phyloP scores from a whole-genome alignment of 1,139 yeast species.

The Diutina pseudorugosa region DNA sequence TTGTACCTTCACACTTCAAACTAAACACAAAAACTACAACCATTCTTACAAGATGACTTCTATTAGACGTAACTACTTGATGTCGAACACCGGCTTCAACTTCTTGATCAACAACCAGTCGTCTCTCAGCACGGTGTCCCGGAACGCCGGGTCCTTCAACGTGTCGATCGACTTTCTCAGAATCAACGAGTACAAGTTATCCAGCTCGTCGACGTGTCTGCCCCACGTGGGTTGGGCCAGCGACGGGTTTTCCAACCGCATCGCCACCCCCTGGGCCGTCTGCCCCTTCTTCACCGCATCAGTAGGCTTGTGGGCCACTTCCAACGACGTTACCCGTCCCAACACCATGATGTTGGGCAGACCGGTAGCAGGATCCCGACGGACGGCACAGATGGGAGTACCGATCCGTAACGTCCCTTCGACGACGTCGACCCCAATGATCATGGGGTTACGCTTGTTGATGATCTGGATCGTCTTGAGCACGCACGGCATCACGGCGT shows the following conservation, averaged over 20 bases:
- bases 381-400: slow-evolving; percentile 93
- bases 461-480: slow-evolving; percentile 89
- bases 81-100: slow-evolving; percentile 78
- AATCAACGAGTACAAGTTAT: slow-evolving; percentile 76
- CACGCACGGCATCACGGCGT: slow-evolving; percentile 92
- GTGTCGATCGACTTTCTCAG: slow-evolving; percentile 87
- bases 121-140: slow-evolving; percentile 85
- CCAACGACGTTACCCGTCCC: slow-evolving; percentile 81
- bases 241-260: slow-evolving; percentile 89
- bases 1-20: no score
- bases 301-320: slow-evolving; percentile 83
- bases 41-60: no score
- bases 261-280: slow-evolving; percentile 96
- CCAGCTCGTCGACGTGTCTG: slow-evolving; percentile 93
- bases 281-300: slow-evolving; percentile 85
- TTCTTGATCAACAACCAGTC: slow-evolving; percentile 90
- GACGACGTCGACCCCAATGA: slow-evolving; percentile 92
- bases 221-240: slow-evolving; percentile 97
- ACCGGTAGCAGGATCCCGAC: slow-evolving; percentile 63
- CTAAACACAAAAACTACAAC: no score
- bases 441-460: slow-evolving; percentile 98
- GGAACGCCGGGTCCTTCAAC: slow-evolving; percentile 95
- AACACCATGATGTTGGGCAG: slow-evolving; percentile 52
- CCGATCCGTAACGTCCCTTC: slow-evolving; percentile 88
- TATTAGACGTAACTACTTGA: slow-evolving; percentile 32